phyloP scores from a whole-genome alignment of 176 grass and related monocot species.

The Aechmea fasciata region DNA sequence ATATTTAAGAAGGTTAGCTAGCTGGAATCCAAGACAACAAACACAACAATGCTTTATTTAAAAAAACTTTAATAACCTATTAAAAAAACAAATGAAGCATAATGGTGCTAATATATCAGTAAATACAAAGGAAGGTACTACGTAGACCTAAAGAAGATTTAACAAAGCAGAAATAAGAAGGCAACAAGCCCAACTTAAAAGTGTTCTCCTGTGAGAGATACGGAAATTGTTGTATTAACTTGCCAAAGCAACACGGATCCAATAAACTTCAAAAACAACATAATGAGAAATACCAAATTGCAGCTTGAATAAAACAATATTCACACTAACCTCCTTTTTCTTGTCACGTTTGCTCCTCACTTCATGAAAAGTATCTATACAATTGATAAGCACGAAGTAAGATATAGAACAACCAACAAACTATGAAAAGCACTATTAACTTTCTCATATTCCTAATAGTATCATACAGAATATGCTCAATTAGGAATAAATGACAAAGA shows the following conservation, averaged over 20 bases:
- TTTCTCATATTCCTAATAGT: not conserved
- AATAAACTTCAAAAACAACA: not conserved
- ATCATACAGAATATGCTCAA: not conserved
- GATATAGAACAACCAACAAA: not conserved
- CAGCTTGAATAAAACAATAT: slow-evolving; percentile 11
- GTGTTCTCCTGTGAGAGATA: no score
- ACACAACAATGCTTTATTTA: not conserved
- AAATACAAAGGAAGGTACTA: no score
- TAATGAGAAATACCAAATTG: not conserved
- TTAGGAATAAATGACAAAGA: no score
- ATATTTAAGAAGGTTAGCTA: not conserved
- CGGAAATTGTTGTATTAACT: no score
- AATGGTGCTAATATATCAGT: no score
- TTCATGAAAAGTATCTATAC: slow-evolving; percentile 68
- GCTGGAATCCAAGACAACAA: not conserved
- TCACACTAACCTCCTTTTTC: slow-evolving; percentile 53
- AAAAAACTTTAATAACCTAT: no score
- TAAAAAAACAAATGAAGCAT: no score
- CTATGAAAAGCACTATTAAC: not conserved
- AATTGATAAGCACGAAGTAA: slow-evolving; percentile 18
- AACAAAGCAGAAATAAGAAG: no score
- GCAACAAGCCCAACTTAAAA: no score
- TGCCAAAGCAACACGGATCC: no score
- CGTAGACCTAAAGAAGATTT: no score
- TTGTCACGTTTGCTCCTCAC: slow-evolving; percentile 65